phyloP scores from a whole-genome alignment of 2,329 filamentous ascomycete genomes.

The Monilinia vaccinii-corymbosi region DNA sequence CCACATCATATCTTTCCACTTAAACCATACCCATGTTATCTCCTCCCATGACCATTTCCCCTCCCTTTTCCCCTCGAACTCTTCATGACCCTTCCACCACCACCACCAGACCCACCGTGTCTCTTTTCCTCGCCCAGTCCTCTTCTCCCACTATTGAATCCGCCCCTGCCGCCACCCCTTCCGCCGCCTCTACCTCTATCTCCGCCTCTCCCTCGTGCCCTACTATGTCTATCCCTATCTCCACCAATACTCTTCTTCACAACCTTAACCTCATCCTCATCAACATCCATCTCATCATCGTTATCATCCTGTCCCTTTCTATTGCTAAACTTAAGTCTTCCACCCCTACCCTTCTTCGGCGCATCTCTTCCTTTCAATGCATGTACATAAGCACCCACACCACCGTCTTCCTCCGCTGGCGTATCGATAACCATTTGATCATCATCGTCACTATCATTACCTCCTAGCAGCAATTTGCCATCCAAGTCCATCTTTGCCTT shows the following conservation, averaged over 20 bases:
- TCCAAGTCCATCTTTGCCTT: conserved; percentile 66
- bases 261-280: conserved; percentile 39
- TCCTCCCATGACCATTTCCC: conserved; percentile 7
- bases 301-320: conserved; percentile 48
- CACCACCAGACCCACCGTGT: neutral
- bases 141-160: conserved; percentile 19
- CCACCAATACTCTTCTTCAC: conserved; percentile 40
- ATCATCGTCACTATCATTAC: conserved; percentile 39
- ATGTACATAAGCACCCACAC: conserved; percentile 60
- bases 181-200: conserved; percentile 36
- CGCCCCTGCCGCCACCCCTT: conserved; percentile 20
- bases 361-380: conserved; percentile 60
- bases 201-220: conserved; percentile 34
- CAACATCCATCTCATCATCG: conserved; percentile 42
- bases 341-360: conserved; percentile 54
- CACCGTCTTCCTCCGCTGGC: conserved; percentile 38
- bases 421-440: conserved; percentile 58
- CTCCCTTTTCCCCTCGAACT: conserved; percentile 16
- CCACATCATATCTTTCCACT: neutral
- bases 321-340: conserved; percentile 65
- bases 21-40: neutral
- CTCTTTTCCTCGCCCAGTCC: conserved; percentile 1
- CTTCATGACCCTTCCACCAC: conserved; percentile 9
- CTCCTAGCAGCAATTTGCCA: conserved; percentile 70
- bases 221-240: conserved; percentile 22